A percentile compares a stretch with the other conserved stretches of the same genome.
Evolutionary conservation across 257 asterid species (phyloP).

Genomic region (Solanum sparsipilum): DNA sequence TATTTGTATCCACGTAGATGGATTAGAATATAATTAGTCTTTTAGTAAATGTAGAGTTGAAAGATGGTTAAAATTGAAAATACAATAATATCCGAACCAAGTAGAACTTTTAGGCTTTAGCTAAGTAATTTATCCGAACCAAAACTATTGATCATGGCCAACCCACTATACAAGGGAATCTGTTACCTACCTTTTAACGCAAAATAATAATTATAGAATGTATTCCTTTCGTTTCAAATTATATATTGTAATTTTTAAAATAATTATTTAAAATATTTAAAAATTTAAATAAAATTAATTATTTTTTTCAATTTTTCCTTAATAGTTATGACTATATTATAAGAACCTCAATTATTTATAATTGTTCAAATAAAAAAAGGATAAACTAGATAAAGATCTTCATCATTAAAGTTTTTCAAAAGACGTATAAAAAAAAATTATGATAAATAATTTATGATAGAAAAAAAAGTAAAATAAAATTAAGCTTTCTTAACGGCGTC

Average conservation of each 20-base stretch:
- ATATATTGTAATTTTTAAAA: not conserved
- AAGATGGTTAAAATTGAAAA: not conserved
- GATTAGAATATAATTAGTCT: not conserved
- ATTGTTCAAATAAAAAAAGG: not conserved
- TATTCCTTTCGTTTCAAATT: not conserved
- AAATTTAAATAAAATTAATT: not conserved
- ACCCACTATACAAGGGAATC: not conserved
- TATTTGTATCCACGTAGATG: not conserved
- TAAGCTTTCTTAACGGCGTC: not conserved
- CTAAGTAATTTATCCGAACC: conserved; percentile 4
- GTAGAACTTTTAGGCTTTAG: not conserved
- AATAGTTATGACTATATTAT: not conserved
- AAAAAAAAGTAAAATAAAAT: not conserved
- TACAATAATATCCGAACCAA: conserved; percentile 14
- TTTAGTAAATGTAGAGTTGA: not conserved
- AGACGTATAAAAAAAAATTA: not conserved
- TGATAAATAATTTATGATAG: not conserved
- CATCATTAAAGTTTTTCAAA: not conserved
- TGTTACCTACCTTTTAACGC: not conserved
- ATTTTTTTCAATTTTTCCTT: not conserved
- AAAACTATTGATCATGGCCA: conserved; percentile 3
- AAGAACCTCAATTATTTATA: not conserved
- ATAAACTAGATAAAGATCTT: not conserved
- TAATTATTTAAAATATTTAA: not conserved
- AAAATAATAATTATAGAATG: not conserved